Conservation (phyloP, 164 flowering plant species). For the Stephania yunnanensis region DNA sequence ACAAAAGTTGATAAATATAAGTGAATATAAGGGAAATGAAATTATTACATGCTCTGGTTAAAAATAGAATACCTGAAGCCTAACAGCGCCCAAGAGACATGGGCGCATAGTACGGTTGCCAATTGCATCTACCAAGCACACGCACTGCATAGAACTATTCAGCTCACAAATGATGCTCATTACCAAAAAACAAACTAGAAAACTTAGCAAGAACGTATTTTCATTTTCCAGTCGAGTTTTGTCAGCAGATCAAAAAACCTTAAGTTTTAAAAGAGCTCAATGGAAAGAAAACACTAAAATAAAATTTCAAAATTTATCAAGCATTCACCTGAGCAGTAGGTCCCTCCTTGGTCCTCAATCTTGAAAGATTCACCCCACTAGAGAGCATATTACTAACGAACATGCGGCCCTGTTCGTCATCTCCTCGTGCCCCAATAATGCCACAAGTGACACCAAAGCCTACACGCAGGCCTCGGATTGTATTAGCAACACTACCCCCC, state of each 20-base stretch:
- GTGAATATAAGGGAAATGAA: background rate
- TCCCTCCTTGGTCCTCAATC: constrained; percentile 70
- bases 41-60: background rate
- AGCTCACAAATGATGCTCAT: background rate
- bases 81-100: constrained; percentile 74
- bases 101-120: constrained; percentile 98
- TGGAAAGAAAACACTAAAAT: background rate
- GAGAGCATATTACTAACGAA: constrained; percentile 67
- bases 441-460: constrained; percentile 81
- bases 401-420: constrained; percentile 73
- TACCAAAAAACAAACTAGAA: background rate
- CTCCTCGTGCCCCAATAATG: constrained; percentile 84
- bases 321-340: constrained; percentile 68
- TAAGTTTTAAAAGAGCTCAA: background rate
- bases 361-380: constrained; percentile 55
- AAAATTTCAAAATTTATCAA: background rate
- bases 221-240: background rate
- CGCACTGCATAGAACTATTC: constrained; percentile 46
- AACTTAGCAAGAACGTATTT: background rate
- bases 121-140: constrained; percentile 80
- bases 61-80: constrained; percentile 55
- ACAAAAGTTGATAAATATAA: background rate
- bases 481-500: constrained; percentile 95
- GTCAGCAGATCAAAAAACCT: background rate
- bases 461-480: constrained; percentile 70